These are phyloP conservation scores for Lactarius indigo DNA, from an alignment of 768 basidiomycete genomes.

Conservation along the genomic window DNA sequence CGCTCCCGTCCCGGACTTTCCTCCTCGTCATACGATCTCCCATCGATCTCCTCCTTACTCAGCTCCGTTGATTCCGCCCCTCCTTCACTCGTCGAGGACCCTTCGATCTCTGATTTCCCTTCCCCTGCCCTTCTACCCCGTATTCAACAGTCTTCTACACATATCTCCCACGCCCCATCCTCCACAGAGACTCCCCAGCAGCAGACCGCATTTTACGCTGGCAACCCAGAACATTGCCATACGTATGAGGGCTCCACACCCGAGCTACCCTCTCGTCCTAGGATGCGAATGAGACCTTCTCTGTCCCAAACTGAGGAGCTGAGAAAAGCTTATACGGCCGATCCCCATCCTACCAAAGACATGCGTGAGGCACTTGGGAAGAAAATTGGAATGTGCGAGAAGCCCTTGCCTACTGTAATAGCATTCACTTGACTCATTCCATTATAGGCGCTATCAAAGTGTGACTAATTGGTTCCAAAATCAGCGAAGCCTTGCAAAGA, in stretches of 20 bases:
- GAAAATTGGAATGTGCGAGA: slow-evolving; percentile 70
- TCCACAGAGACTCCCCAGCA: slow-evolving; percentile 35
- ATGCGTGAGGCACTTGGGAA: slow-evolving; percentile 62
- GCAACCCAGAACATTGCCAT: slow-evolving; percentile 48
- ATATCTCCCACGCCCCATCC: slow-evolving; percentile 30
- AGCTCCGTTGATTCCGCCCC: slow-evolving; percentile 40
- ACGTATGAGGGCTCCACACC: slow-evolving; percentile 42
- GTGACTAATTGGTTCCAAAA: slow-evolving; percentile 89
- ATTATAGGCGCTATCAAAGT: slow-evolving; percentile 66
- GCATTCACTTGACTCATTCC: slow-evolving; percentile 8
- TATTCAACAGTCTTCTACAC: slow-evolving; percentile 29
- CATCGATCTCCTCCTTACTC: slow-evolving; percentile 35
- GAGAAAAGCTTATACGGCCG: slow-evolving; percentile 57
- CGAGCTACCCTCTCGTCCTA: slow-evolving; percentile 46
- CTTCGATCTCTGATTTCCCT: slow-evolving; percentile 44
- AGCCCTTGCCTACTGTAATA: slow-evolving; percentile 4
- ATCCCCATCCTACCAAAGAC: slow-evolving; percentile 65
- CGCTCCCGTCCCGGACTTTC: slow-evolving; percentile 36
- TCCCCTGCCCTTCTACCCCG: slow-evolving; percentile 28
- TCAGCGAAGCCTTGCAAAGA: slow-evolving; percentile 74
- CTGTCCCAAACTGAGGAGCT: slow-evolving; percentile 67
- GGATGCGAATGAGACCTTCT: slow-evolving; percentile 62
- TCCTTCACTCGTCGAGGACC: slow-evolving; percentile 41
- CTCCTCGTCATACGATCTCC: slow-evolving; percentile 28
- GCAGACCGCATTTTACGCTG: slow-evolving; percentile 41